Evolutionary conservation across 2,329 filamentous ascomycete genomes (phyloP).

Genomic region (Diaporthe sp.): DNA sequence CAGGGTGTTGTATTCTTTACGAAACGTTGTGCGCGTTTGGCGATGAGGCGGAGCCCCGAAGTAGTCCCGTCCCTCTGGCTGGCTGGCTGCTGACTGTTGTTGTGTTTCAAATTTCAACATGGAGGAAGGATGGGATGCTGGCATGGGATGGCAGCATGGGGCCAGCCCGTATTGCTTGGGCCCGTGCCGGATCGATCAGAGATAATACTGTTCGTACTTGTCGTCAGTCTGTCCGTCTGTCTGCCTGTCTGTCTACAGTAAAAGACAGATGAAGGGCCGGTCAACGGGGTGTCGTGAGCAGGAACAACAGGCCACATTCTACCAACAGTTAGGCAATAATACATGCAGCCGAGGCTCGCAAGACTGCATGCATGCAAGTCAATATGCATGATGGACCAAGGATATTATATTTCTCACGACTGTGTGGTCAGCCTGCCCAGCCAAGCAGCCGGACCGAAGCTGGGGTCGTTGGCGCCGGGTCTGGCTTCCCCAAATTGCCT

Average conservation of each 20-base stretch:
- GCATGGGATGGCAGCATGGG: neutral
- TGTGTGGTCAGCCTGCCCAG: slow-evolving; percentile 17
- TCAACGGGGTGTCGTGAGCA: neutral
- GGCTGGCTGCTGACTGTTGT: neutral
- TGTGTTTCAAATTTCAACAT: slow-evolving; percentile 17
- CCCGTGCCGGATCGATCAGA: neutral
- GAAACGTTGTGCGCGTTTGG: slow-evolving; percentile 29
- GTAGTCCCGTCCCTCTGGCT: slow-evolving; percentile 18
- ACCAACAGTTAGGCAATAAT: neutral
- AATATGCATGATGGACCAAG: slow-evolving; percentile 17
- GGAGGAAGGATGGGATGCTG: too few relatives aligned
- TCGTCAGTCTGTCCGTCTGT: neutral
- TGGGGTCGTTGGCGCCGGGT: slow-evolving; percentile 6
- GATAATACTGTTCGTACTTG: neutral
- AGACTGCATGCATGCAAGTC: neutral
- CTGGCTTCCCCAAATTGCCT: slow-evolving; percentile 15
- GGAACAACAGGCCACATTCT: neutral
- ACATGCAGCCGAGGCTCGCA: neutral
- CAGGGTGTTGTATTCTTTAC: slow-evolving; percentile 26
- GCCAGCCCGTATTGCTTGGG: neutral
- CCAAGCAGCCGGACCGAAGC: slow-evolving; percentile 27
- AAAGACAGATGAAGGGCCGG: too few relatives aligned
- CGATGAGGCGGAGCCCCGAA: slow-evolving; percentile 29
- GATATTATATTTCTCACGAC: neutral
- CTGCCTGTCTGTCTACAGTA: too few relatives aligned